phyloP scores from a whole-genome alignment of 768 basidiomycete genomes.

The Calvatia gigantea region DNA sequence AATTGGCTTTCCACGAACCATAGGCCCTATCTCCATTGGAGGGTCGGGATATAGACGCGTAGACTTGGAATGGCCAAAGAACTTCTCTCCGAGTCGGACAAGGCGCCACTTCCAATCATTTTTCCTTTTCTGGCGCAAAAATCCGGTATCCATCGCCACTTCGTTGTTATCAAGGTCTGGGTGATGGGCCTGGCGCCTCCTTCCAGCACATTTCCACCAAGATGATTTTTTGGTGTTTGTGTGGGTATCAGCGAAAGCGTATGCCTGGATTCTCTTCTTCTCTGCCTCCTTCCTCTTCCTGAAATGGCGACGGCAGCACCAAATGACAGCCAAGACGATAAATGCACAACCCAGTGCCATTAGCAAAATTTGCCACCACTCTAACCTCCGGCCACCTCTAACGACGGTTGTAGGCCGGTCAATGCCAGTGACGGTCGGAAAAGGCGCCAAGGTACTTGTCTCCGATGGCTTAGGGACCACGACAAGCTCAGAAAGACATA shows the following conservation, averaged over 20 bases:
- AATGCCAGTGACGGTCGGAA: constrained; percentile 59
- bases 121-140: neutral
- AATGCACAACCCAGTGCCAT: constrained; percentile 82
- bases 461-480: constrained; percentile 40
- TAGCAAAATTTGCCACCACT: constrained; percentile 86
- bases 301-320: constrained; percentile 67
- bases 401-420: constrained; percentile 39
- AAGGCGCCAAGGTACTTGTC: constrained; percentile 43
- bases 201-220: neutral
- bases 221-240: neutral
- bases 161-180: constrained; percentile 1
- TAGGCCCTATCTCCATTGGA: constrained; percentile 26
- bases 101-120: constrained; percentile 27
- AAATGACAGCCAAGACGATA: constrained; percentile 65
- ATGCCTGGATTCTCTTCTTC: constrained; percentile 23
- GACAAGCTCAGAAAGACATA: constrained; percentile 78
- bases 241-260: constrained; percentile 1
- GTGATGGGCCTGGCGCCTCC: neutral
- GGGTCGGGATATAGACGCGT: constrained; percentile 29
- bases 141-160: neutral
- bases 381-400: constrained; percentile 41
- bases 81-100: constrained; percentile 50
- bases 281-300: constrained; percentile 58
- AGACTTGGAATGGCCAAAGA: constrained; percentile 51
- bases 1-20: constrained; percentile 43